Percentiles rank a stretch among this genome's conserved stretches.
These are phyloP conservation scores for Colletotrichum orchidophilum DNA, from an alignment of 2,329 filamentous ascomycete species.

Conservation along the genomic window DNA sequence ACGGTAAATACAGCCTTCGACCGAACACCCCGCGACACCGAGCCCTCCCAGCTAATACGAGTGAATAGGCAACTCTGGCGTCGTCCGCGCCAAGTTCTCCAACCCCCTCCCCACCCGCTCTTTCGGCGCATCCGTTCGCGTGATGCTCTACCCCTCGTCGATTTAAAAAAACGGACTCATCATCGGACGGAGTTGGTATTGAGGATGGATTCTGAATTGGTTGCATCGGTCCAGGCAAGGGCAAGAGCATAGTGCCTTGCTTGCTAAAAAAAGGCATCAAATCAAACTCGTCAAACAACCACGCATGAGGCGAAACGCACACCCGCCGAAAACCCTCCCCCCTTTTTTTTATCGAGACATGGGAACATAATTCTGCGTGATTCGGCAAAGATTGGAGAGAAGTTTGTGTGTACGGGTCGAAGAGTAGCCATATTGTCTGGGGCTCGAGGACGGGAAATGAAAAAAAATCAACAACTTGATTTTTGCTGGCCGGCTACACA, in stretches of 20 bases:
- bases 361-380: conserved; percentile 34
- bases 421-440: conserved; percentile 30
- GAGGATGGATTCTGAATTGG: conserved; percentile 70
- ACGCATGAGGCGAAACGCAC: conserved; percentile 34
- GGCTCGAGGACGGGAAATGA: conserved; percentile 31
- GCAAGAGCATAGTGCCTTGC: conserved; percentile 61
- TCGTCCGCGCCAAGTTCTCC: conserved; percentile 97
- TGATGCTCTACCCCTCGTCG: conserved; percentile 98
- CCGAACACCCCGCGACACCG: conserved; percentile 12
- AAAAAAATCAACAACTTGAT: conserved; percentile 34
- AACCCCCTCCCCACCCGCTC: conserved; percentile 95
- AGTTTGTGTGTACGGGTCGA: conserved; percentile 21
- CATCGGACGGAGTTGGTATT: conserved; percentile 68
- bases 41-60: conserved; percentile 5
- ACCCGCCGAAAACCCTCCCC: conserved; percentile 36
- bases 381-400: conserved; percentile 15
- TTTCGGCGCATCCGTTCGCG: conserved; percentile 94
- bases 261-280: conserved; percentile 57
- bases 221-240: conserved; percentile 68
- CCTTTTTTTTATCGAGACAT: conserved; percentile 31
- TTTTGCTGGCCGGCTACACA: conserved; percentile 34
- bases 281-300: conserved; percentile 58
- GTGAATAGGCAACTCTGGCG: conserved; percentile 86
- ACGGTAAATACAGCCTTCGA: conserved; percentile 70
- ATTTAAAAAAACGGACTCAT: conserved; percentile 74